Evolutionary conservation across 495 filamentous ascomycete genomes (phyloP), one percentile per base, ranked within the genome.

Genomic region (Lasiosphaeria hispida): DNA sequence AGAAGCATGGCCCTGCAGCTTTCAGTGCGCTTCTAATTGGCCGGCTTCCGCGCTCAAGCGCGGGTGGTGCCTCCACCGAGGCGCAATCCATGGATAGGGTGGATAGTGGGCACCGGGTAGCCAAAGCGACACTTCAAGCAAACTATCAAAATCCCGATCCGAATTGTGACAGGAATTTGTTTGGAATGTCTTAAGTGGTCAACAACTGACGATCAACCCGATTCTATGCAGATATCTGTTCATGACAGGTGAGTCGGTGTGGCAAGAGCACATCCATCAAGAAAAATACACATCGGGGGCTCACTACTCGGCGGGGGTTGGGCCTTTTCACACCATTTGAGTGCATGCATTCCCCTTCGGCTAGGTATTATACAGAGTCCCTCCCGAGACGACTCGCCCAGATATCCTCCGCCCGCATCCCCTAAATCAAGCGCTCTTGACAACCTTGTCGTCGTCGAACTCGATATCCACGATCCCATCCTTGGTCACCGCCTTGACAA

Each of bases 401-500:
- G 19, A 8, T 44, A 14, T 17, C 48, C 36, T 36, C 43, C 30
- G 23, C 23, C 23, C 23, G 2, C 13, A 30, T 13, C 48, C 19
- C 41, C 14, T 35, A 48, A 33, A 60, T 72, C 59, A 92, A 71
- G 89, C 83, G 72, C 77, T 76, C 64, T 80, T 83, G 48, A 89
- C 87, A 59, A 85, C 77, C 75, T 81, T 85, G 76, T 87, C 84
- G 72, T 93, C 89, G 68, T 88, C 85, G 70, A 90, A 93, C 50
- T 90, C 84, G 56, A 91, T 77, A 59, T 90, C 90, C 63, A 80
- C 72, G 55, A 97, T 87, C 9, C 94, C 94, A 61, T 97, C 91
- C 79, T 93, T 93, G 38, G 89, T 94, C 61, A 98, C 83, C 19
- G 90, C 87, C 82, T 97, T 97, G 61, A 98, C 93, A 53, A 86